Evolutionary conservation across 768 basidiomycete genomes (phyloP), one percentile per base, ranked within the genome.

Genomic region (Artomyces pyxidatus): DNA sequence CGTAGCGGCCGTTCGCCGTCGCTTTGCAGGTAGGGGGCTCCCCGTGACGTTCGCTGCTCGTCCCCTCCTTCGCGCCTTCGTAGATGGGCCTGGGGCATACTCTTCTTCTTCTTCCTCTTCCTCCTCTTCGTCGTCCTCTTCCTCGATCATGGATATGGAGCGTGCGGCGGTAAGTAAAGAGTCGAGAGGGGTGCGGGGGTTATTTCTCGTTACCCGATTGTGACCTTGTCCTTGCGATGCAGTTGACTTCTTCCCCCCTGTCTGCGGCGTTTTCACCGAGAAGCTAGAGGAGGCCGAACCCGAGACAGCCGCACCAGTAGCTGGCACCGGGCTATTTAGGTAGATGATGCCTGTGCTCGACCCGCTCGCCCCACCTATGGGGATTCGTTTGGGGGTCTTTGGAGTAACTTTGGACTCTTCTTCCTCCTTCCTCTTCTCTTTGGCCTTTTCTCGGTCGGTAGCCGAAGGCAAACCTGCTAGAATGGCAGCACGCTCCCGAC

Each of bases 131-230:
- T 65, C 58, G 3, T 52, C 61, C 23, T 63, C 67, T 22, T 65
- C 63, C n/a, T 62, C 66, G 59, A 78, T 75, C 71, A 80, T 74
- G 47, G 74, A 73, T 39, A 56, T 56, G 11, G 55, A 54, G 10
- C 77, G 69, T 26, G 82, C 81, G 4, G 81, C 82, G 51, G 70
- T 78, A 16, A 84, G 59, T 19, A 84, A 63, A 0, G 80, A 83
- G 49, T 81, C 80, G 35, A 84, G 61, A 2, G 80, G 75, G 1
- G 74, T 78, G 17, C 63, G 65, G 3, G 70, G 67, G 38, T 67
- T 68, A 30, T 54, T 63, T 26, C 42, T 52, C 3, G 58, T 44
- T 5, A 49, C 48, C 28, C 49, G 49, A n/a, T 49, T 60, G 53
- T 59, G 63, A 21, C 62, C 65, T 43, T n/a, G 56, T 45, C 14